Conservation (phyloP, 2,329 filamentous ascomycete genomes). For the Tothia fuscella region DNA sequence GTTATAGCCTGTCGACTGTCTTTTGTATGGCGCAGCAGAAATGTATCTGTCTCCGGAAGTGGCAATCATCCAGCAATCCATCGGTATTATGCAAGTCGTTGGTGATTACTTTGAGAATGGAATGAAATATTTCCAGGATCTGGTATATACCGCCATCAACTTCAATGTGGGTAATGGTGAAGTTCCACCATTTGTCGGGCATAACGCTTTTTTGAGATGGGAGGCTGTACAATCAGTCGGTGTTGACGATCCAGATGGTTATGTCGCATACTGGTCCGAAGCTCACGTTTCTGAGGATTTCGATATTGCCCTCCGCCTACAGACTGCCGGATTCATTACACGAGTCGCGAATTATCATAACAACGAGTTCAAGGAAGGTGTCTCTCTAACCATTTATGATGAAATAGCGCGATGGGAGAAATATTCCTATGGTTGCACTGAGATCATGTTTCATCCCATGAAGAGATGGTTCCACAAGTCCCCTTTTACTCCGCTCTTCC, state of each 20-base stretch:
- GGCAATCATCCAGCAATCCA: slow-evolving; percentile 13
- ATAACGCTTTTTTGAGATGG: slow-evolving; percentile 13
- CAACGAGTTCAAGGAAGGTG: slow-evolving; percentile 13
- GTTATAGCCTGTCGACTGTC: slow-evolving; percentile 11
- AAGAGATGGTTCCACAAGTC: slow-evolving; percentile 9
- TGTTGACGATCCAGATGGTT: slow-evolving; percentile 7
- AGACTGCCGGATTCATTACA: slow-evolving; percentile 12
- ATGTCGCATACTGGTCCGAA: slow-evolving; percentile 13
- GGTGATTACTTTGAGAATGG: slow-evolving; percentile 14
- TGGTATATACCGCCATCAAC: slow-evolving; percentile 14
- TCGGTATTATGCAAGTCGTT: slow-evolving; percentile 13
- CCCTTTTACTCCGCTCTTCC: slow-evolving; percentile 13
- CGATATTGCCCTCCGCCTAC: slow-evolving; percentile 13
- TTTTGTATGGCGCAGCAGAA: slow-evolving; percentile 12
- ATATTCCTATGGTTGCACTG: slow-evolving; percentile 14
- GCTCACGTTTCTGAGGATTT: slow-evolving; percentile 14
- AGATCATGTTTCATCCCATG: slow-evolving; percentile 13
- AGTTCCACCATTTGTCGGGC: slow-evolving; percentile 14
- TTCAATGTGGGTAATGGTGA: slow-evolving; percentile 14
- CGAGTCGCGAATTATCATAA: slow-evolving; percentile 12
- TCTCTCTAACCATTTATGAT: slow-evolving; percentile 13
- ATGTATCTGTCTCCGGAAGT: slow-evolving; percentile 13
- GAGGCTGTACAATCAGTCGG: slow-evolving; percentile 6
- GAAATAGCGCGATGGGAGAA: slow-evolving; percentile 13
- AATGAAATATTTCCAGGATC: slow-evolving; percentile 14